phyloP scores from a whole-genome alignment of 2,329 filamentous ascomycete genomes.

The Mycogone perniciosa region DNA sequence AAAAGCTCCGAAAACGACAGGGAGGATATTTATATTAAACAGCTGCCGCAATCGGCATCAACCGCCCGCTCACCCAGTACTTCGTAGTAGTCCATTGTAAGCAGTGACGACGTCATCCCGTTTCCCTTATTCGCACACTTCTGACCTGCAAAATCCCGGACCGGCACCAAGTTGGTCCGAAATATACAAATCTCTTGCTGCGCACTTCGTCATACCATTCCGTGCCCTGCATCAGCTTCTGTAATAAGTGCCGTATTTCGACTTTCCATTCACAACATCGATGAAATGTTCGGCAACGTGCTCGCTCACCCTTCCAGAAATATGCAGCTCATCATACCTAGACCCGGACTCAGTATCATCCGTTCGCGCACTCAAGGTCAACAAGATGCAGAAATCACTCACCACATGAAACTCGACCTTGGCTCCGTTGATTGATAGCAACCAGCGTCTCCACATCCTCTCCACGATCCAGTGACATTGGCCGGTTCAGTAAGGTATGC shows the following conservation, averaged over 20 bases:
- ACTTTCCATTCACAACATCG: constrained; percentile 33
- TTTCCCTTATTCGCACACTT: not conserved
- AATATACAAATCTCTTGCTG: not conserved
- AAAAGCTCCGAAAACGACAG: too few relatives aligned
- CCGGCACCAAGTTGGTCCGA: not conserved
- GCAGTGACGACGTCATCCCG: not conserved
- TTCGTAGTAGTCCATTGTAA: constrained; percentile 1
- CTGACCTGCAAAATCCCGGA: too few relatives aligned
- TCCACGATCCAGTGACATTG: constrained; percentile 31
- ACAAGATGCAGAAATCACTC: constrained; percentile 8
- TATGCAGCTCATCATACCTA: constrained; percentile 63
- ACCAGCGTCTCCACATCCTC: constrained; percentile 5
- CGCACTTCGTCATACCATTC: not conserved
- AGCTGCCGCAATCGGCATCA: not conserved
- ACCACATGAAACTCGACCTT: constrained; percentile 62
- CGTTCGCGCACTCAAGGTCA: not conserved
- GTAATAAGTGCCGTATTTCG: constrained; percentile 33
- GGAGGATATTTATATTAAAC: too few relatives aligned
- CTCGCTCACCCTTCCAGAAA: constrained; percentile 52
- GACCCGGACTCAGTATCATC: not conserved
- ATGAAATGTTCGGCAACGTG: constrained; percentile 37
- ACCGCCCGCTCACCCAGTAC: not conserved
- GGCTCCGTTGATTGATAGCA: constrained; percentile 8
- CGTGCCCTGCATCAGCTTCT: not conserved
- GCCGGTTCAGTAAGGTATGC: constrained; percentile 57